A percentile compares a stretch with the other conserved stretches of the same genome.
Evolutionary conservation across 371 early-diverging fungal species (phyloP).

Genomic region (Mucor plumbeus): DNA sequence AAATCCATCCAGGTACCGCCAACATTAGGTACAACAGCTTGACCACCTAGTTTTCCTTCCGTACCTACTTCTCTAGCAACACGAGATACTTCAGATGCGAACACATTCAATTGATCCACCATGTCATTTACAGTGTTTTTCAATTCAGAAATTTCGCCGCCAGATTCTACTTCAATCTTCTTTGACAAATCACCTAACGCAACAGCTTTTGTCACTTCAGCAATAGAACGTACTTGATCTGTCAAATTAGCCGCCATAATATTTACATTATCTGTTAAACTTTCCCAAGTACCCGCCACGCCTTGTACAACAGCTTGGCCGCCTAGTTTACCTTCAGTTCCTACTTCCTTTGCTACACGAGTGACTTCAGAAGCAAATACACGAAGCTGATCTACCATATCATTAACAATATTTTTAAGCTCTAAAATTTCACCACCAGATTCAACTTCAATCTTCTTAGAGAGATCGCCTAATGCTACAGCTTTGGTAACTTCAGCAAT

Average conservation of each 20-base stretch:
- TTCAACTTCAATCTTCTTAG: slow-evolving; percentile 55
- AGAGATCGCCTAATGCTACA: slow-evolving; percentile 66
- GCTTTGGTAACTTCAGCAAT: slow-evolving; percentile 66
- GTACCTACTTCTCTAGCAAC: slow-evolving; percentile 62
- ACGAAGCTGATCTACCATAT: slow-evolving; percentile 39
- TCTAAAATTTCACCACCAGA: slow-evolving; percentile 43
- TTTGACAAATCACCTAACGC: slow-evolving; percentile 44
- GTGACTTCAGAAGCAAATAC: slow-evolving; percentile 61
- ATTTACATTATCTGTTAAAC: slow-evolving; percentile 68
- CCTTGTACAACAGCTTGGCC: slow-evolving; percentile 61
- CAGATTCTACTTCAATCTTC: slow-evolving; percentile 44
- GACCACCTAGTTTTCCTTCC: slow-evolving; percentile 65
- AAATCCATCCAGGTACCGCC: slow-evolving; percentile 69
- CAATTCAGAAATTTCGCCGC: slow-evolving; percentile 53
- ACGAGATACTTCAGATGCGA: slow-evolving; percentile 62
- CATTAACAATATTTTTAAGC: slow-evolving; percentile 35
- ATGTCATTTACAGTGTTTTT: slow-evolving; percentile 52
- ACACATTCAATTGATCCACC: slow-evolving; percentile 63
- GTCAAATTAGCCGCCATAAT: slow-evolving; percentile 52
- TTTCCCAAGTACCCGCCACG: slow-evolving; percentile 68
- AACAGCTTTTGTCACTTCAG: slow-evolving; percentile 42
- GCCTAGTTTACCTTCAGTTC: slow-evolving; percentile 65
- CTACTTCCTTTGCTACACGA: slow-evolving; percentile 68
- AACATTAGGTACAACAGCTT: slow-evolving; percentile 59
- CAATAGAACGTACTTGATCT: slow-evolving; percentile 46